phyloP scores from a whole-genome alignment of 179 eudicot species.

The Patellifolia procumbens region DNA sequence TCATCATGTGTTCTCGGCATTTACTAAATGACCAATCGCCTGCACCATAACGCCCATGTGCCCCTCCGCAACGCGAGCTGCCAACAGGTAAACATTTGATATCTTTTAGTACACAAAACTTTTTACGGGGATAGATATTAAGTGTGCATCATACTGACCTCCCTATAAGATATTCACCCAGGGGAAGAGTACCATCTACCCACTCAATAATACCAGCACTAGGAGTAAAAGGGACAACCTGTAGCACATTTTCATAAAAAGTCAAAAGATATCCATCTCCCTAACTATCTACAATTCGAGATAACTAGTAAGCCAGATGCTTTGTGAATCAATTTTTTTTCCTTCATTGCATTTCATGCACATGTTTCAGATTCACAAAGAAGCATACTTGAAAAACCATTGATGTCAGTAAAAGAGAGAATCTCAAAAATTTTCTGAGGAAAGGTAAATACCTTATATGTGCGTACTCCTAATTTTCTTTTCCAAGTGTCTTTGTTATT shows the following conservation, averaged over 20 bases:
- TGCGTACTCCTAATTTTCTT: slow-evolving; percentile 81
- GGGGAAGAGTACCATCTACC: slow-evolving; percentile 96
- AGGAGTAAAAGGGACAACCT: slow-evolving; percentile 99
- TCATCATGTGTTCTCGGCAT: slow-evolving; percentile 90
- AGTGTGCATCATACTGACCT: slow-evolving; percentile 47
- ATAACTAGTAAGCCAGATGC: background rate
- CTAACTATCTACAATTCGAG: background rate
- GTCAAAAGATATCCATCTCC: slow-evolving; percentile 13
- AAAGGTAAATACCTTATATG: slow-evolving; percentile 73
- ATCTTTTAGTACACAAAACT: slow-evolving; percentile 13
- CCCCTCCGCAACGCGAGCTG: slow-evolving; percentile 93
- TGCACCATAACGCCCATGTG: slow-evolving; percentile 92
- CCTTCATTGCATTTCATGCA: background rate
- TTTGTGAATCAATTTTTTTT: too few relatives aligned
- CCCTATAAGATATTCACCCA: slow-evolving; percentile 96
- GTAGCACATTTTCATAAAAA: slow-evolving; percentile 24
- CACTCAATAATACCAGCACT: slow-evolving; percentile 99
- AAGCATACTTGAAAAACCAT: background rate
- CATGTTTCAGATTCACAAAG: background rate
- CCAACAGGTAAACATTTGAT: slow-evolving; percentile 15
- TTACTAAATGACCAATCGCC: slow-evolving; percentile 93
- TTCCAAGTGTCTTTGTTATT: slow-evolving; percentile 90
- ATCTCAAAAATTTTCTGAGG: background rate
- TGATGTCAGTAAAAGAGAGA: background rate
- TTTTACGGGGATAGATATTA: slow-evolving; percentile 7